phyloP scores from a whole-genome alignment of 1,284 basidiomycete genomes.

The Bondarzewia mesenterica region DNA sequence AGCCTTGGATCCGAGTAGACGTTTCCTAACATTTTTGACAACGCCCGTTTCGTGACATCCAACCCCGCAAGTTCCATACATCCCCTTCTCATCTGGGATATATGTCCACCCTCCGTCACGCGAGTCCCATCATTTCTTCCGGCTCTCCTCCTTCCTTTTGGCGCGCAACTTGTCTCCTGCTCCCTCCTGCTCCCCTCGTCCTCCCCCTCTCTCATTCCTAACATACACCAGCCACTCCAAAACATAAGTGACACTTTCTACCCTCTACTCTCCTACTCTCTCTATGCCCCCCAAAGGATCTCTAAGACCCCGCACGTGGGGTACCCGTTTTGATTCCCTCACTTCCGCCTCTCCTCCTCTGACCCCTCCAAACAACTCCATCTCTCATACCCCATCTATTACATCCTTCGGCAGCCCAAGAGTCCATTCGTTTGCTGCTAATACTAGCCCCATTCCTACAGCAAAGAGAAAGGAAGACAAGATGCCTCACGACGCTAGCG shows the following conservation, averaged over 20 bases:
- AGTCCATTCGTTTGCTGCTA: slow-evolving; percentile 5
- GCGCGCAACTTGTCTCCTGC: background rate
- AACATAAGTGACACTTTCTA: background rate
- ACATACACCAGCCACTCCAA: background rate
- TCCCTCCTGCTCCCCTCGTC: background rate
- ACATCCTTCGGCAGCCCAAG: slow-evolving; percentile 13
- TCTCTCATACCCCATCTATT: slow-evolving; percentile 17
- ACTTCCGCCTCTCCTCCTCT: slow-evolving; percentile 22
- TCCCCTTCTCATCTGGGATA: background rate
- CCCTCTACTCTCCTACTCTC: slow-evolving; percentile 5
- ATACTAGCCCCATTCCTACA: slow-evolving; percentile 11
- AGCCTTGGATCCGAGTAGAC: no score
- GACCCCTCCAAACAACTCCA: slow-evolving; percentile 16
- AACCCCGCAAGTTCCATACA: background rate
- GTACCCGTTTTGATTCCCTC: slow-evolving; percentile 59
- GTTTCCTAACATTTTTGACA: no score
- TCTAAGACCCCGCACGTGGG: slow-evolving; percentile 40
- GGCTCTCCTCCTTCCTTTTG: background rate
- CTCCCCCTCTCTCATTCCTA: background rate
- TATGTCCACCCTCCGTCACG: background rate
- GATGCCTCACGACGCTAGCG: slow-evolving; percentile 63
- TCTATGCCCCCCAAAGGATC: slow-evolving; percentile 13
- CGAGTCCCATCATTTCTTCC: background rate
- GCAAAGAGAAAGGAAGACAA: slow-evolving; percentile 32
- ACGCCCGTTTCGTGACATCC: no score